Base-by-base conservation (phyloP, 1,284 basidiomycete species). In the Phellinidium pouzarii region DNA sequence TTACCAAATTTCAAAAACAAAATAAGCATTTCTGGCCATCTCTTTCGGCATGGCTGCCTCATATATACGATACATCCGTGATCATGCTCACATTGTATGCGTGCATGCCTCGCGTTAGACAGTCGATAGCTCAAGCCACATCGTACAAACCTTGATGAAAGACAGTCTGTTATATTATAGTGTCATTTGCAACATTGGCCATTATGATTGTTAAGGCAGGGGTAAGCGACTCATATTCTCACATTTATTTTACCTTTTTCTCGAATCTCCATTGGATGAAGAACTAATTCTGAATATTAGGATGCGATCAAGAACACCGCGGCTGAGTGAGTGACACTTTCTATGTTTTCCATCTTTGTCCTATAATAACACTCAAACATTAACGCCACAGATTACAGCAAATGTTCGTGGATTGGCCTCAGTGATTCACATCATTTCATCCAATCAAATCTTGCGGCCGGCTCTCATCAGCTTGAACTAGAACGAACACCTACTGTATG, bases 181-280 rank as follows among this genome's bases (percentile, higher is more conserved):
- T 14, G 31, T 34, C 31, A 34, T 34, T 14, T 34, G 9, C 7
- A 11, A 14, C 31, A 2, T 34, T 52, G 3, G 44, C 50, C 12
- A 22, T 52, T 14, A 52, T 52, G 50, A 58, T 58, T 34, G 50
- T 50, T 12, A 38, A n/a, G 23, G 49, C 48, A 27, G n/a, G n/a
- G 3, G 57, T 56, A 47, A 25, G 54, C 40, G 11, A 2, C 4
- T 44, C n/a, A n/a, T n/a, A n/a, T n/a, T n/a, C 23, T 19, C 3
- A 5, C 20, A 2, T 4, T 44, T 23, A 2, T 4, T 23, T 20
- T 43, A 11, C 22, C 19, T 23, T 43, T 5, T n/a, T n/a, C n/a
- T 19, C 20, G 11, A 11, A 43, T 8, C 23, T 11, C 5, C 5
- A 3, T 6, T 6, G 17, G 20, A 20, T 20, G 7, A 5, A 4